Evolutionary conservation across 2,329 filamentous ascomycete species (phyloP).

Genomic region (Calonectria henricotiae): DNA sequence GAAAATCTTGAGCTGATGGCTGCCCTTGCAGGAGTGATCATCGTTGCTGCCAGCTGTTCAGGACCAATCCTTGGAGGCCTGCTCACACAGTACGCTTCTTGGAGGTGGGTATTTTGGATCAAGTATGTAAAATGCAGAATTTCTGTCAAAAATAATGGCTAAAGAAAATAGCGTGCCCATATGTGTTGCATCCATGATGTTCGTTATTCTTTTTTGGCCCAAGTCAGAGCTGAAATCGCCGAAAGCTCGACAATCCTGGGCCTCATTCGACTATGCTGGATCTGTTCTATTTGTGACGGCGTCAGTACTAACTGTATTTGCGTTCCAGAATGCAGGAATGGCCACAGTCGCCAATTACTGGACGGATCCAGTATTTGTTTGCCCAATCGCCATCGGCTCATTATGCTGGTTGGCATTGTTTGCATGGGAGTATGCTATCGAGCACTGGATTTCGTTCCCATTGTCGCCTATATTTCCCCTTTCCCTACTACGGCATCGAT

Average conservation of each 20-base stretch:
- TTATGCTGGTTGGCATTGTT: background rate
- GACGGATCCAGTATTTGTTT: background rate
- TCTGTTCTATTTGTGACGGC: background rate
- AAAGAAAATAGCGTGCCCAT: background rate
- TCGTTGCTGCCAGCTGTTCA: background rate
- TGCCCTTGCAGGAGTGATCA: slow-evolving; percentile 1
- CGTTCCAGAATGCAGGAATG: slow-evolving; percentile 7
- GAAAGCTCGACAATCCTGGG: background rate
- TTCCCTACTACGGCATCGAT: background rate
- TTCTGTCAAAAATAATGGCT: background rate
- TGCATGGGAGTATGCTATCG: background rate
- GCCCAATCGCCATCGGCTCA: background rate
- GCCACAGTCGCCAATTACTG: background rate
- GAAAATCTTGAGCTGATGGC: background rate
- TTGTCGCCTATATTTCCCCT: background rate
- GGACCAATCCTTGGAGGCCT: background rate
- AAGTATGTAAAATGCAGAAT: background rate
- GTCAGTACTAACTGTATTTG: slow-evolving; percentile 2
- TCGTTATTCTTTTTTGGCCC: background rate
- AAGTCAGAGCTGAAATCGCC: background rate
- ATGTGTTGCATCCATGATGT: background rate
- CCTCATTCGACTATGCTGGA: background rate
- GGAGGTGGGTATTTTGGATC: slow-evolving; percentile 15
- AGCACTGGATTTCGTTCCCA: background rate
- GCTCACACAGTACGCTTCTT: background rate